Conservation (phyloP, 257 asterid genomes). For the Nicotiana tomentosiformis region DNA sequence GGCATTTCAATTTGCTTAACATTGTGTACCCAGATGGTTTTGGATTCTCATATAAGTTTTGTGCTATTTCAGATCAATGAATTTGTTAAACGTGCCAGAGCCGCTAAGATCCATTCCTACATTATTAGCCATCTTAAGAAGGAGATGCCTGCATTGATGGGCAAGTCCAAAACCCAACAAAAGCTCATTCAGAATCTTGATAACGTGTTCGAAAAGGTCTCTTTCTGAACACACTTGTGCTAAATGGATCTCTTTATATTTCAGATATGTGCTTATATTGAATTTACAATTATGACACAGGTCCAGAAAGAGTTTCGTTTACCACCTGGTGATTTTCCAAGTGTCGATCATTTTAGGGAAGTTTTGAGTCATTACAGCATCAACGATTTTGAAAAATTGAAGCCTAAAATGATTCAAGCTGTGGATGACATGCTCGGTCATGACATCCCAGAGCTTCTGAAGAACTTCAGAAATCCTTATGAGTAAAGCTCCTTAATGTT, state of each 20-base stretch:
- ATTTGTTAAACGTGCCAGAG: slow-evolving; percentile 91
- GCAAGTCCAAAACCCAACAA: slow-evolving; percentile 72
- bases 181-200: slow-evolving; percentile 58
- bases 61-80: slow-evolving; percentile 59
- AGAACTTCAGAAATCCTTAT: slow-evolving; percentile 68
- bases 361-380: slow-evolving; percentile 54
- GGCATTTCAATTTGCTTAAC: not conserved
- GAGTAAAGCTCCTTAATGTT: slow-evolving; percentile 23
- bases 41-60: not conserved
- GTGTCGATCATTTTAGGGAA: slow-evolving; percentile 56
- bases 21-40: not conserved
- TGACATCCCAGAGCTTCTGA: slow-evolving; percentile 77
- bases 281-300: slow-evolving; percentile 25
- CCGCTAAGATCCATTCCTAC: slow-evolving; percentile 90
- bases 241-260: not conserved
- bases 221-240: not conserved
- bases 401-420: slow-evolving; percentile 71
- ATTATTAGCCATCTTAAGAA: slow-evolving; percentile 87
- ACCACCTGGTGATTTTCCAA: slow-evolving; percentile 84
- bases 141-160: slow-evolving; percentile 89
- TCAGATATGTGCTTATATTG: not conserved
- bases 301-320: slow-evolving; percentile 67
- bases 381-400: slow-evolving; percentile 82
- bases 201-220: slow-evolving; percentile 59
- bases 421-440: slow-evolving; percentile 82